Conservation (phyloP, 495 filamentous ascomycete genomes). For the Penicillium pulvis region DNA sequence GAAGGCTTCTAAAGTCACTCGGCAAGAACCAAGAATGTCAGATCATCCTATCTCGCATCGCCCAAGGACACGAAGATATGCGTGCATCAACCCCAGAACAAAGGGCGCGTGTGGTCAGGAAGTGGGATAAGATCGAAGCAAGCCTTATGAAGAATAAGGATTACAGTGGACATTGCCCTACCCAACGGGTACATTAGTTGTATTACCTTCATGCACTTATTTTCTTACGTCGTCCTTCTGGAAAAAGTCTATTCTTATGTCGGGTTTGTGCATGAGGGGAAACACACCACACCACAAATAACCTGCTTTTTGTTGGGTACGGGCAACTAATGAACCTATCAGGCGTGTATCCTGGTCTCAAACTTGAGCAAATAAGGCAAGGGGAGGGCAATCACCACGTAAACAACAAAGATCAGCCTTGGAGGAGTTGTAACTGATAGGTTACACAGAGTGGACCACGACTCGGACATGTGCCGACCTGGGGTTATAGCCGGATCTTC, state of each 20-base stretch:
- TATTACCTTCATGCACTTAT: neutral
- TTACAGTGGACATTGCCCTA: neutral
- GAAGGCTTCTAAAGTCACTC: constrained; percentile 61
- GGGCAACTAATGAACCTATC: neutral
- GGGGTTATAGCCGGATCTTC: neutral
- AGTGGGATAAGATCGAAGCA: constrained; percentile 24
- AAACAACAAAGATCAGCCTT: neutral
- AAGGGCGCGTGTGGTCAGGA: constrained; percentile 20
- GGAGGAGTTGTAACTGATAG: neutral
- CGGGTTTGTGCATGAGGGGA: neutral
- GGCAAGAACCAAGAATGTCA: constrained; percentile 20
- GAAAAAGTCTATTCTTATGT: neutral
- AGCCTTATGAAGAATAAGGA: neutral
- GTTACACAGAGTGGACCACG: neutral
- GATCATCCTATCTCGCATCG: constrained; percentile 26
- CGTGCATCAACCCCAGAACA: constrained; percentile 18
- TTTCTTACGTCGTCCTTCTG: neutral
- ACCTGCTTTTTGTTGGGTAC: neutral
- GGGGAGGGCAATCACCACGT: neutral
- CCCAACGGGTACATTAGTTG: neutral
- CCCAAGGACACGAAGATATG: constrained; percentile 32
- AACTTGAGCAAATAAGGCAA: neutral
- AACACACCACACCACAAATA: neutral
- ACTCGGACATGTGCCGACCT: constrained; percentile 10
- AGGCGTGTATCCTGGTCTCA: neutral